These are phyloP conservation scores for Gossypium ekmanianum DNA, from an alignment of 345 rosid genomes.

Conservation along the genomic window DNA sequence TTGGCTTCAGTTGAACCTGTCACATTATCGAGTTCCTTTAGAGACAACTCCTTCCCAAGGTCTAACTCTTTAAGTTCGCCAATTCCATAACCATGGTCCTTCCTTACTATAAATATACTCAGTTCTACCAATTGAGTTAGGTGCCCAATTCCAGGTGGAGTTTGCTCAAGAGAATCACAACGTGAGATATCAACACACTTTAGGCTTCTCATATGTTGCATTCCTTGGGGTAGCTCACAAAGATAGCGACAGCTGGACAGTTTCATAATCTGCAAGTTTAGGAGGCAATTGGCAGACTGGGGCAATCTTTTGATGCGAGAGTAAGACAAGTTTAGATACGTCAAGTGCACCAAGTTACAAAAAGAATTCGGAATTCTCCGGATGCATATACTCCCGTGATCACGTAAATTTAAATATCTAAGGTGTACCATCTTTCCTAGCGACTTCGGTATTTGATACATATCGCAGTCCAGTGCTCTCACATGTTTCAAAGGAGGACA, in stretches of 20 bases:
- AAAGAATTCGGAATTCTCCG: background rate
- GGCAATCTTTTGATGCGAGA: background rate
- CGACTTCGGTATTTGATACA: background rate
- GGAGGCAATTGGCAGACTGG: background rate
- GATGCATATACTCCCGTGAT: fast-evolving
- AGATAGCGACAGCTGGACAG: background rate
- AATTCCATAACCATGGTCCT: background rate
- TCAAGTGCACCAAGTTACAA: constrained; percentile 1
- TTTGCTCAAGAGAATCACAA: background rate
- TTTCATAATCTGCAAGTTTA: constrained; percentile 13
- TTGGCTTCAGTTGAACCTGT: constrained; percentile 16
- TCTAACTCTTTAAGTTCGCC: constrained; percentile 13
- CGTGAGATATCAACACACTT: background rate
- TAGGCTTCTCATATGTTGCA: constrained; percentile 10
- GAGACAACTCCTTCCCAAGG: constrained; percentile 10
- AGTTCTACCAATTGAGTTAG: constrained; percentile 13
- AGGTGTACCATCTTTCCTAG: constrained; percentile 1
- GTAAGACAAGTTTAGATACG: background rate
- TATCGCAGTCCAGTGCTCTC: background rate
- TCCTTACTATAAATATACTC: constrained; percentile 17
- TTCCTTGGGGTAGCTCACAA: constrained; percentile 3
- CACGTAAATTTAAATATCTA: background rate
- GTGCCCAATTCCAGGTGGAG: constrained; percentile 14
- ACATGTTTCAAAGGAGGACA: background rate
- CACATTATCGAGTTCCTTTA: background rate